A percentile compares a stretch with the other conserved stretches of the same genome.
These are phyloP conservation scores for Gyrodon lividus DNA, from an alignment of 768 basidiomycete species.

Conservation along the genomic window DNA sequence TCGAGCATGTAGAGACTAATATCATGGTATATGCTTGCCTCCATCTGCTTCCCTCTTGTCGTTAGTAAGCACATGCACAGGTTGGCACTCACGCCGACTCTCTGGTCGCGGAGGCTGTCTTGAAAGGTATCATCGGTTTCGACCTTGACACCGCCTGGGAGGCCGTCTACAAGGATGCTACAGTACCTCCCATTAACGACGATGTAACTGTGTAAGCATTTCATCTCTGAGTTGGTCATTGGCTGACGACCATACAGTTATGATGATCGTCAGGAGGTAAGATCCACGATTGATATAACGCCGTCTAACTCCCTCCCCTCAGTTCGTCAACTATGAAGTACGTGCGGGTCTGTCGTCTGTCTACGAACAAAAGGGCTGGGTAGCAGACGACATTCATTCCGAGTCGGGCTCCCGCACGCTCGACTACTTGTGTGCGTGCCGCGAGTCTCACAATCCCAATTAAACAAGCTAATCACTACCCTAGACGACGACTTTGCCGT, in stretches of 20 bases:
- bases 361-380: constrained; percentile 71
- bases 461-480: background rate
- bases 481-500: constrained; percentile 79
- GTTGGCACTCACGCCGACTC: constrained; percentile 81
- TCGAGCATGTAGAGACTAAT: constrained; percentile 56
- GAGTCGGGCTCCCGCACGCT: constrained; percentile 78
- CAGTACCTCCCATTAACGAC: constrained; percentile 59
- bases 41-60: background rate
- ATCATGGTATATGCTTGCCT: constrained; percentile 56
- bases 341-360: constrained; percentile 72
- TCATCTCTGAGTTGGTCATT: background rate
- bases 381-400: constrained; percentile 75
- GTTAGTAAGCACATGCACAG: constrained; percentile 29
- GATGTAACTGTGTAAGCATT: constrained; percentile 45
- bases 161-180: constrained; percentile 74
- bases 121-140: constrained; percentile 64
- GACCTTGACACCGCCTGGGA: constrained; percentile 66
- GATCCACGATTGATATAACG: constrained; percentile 4
- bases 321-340: constrained; percentile 79
- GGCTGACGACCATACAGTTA: constrained; percentile 42
- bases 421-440: constrained; percentile 67
- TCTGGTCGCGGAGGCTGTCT: constrained; percentile 66
- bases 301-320: background rate
- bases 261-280: constrained; percentile 68
- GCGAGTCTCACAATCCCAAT: background rate